phyloP scores from a whole-genome alignment of 2,329 filamentous ascomycete species.

The Fusarium acutatum region DNA sequence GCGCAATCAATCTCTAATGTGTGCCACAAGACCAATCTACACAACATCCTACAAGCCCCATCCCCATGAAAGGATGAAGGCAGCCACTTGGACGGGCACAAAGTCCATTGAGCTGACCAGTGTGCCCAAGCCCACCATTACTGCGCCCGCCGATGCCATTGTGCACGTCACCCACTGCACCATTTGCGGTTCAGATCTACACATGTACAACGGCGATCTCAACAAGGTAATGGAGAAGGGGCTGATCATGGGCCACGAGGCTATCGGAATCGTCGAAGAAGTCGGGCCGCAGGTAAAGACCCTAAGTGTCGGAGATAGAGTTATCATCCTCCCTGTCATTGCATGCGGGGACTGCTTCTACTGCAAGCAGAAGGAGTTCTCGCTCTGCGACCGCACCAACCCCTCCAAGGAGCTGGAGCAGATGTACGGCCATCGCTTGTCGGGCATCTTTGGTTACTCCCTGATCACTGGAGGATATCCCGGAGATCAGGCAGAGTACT shows the following conservation, averaged over 20 bases:
- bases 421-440: not conserved
- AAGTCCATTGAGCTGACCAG: not conserved
- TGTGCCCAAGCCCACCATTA: not conserved
- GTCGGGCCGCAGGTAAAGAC: not conserved
- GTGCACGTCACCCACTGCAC: constrained; percentile 6
- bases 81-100: not conserved
- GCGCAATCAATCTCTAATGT: not conserved
- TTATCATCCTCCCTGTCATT: not conserved
- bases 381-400: not conserved
- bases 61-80: not conserved
- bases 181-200: not conserved
- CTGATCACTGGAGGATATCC: not conserved
- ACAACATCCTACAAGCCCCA: not conserved
- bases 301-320: not conserved
- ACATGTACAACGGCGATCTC: not conserved
- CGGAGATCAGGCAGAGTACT: not conserved
- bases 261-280: not conserved
- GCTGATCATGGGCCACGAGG: constrained; percentile 1
- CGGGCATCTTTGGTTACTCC: not conserved
- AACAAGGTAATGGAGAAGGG: constrained; percentile 7
- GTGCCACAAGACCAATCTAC: not conserved
- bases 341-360: not conserved
- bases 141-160: not conserved
- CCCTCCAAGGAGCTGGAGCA: not conserved
- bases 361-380: not conserved